These are phyloP conservation scores for Moniliella sp. DNA, from an alignment of 1,284 basidiomycete species.

Conservation along the genomic window DNA sequence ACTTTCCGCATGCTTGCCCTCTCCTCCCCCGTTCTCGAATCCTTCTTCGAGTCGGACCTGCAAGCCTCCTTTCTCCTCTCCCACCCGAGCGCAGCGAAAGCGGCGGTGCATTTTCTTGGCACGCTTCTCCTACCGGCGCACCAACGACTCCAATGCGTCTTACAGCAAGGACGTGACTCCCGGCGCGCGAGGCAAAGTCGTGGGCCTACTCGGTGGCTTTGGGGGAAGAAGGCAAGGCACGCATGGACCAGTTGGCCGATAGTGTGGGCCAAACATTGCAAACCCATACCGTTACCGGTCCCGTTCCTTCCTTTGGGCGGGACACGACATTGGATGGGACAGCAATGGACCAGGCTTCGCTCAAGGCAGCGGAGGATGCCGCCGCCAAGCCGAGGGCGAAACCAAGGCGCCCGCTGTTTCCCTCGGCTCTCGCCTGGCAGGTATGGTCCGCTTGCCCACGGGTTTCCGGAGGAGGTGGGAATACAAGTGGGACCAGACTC, in stretches of 20 bases:
- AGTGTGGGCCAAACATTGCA: conserved; percentile 23
- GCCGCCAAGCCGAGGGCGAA: not conserved
- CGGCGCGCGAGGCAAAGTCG: conserved; percentile 21
- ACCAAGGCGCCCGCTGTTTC: not conserved
- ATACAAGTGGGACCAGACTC: too few relatives aligned
- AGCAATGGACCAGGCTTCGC: not conserved
- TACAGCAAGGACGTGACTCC: conserved; percentile 26
- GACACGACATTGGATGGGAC: not conserved
- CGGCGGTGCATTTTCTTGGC: conserved; percentile 26
- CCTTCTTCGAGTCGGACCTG: conserved; percentile 29
- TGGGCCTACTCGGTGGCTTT: conserved; percentile 28
- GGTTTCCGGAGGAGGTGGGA: too few relatives aligned
- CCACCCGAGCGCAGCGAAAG: conserved; percentile 19
- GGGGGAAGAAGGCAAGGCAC: conserved; percentile 26
- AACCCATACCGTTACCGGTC: conserved; percentile 27
- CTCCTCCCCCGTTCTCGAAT: conserved; percentile 21
- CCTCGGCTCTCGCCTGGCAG: not conserved
- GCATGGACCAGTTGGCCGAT: conserved; percentile 28
- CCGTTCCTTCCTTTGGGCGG: conserved; percentile 18
- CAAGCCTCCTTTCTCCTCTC: conserved; percentile 18
- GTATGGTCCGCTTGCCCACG: too few relatives aligned
- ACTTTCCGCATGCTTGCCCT: conserved; percentile 23
- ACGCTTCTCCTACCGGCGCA: conserved; percentile 14
- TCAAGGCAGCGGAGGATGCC: not conserved
- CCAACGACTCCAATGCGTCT: conserved; percentile 15